Percentiles rank a stretch among this genome's conserved stretches.
Evolutionary conservation across 2,329 filamentous ascomycete genomes (phyloP).

Genomic region (Botrytis sinoallii): DNA sequence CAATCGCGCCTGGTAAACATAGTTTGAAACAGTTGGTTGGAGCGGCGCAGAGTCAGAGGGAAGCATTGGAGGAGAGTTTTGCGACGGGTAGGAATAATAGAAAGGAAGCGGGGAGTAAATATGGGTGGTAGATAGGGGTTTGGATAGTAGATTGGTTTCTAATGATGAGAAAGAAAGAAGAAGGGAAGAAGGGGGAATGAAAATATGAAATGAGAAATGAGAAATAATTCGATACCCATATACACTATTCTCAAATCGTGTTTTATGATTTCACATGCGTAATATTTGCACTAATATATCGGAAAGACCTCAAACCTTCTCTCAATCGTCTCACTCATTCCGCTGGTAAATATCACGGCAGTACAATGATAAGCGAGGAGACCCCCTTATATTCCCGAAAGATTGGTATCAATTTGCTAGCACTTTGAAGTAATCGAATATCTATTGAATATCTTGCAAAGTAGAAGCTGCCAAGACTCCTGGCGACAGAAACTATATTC

Average conservation of each 20-base stretch:
- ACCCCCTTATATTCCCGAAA: neutral
- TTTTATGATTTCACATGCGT: neutral
- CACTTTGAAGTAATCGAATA: neutral
- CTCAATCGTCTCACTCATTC: neutral
- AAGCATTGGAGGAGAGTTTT: conserved; percentile 90
- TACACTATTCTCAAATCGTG: neutral
- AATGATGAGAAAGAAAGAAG: neutral
- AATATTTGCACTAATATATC: neutral
- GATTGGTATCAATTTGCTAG: neutral
- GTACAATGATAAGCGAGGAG: neutral
- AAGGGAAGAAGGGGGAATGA: too few relatives aligned
- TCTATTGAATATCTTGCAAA: neutral
- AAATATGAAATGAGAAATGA: neutral
- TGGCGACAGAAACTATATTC: neutral
- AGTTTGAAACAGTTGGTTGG: conserved; percentile 83
- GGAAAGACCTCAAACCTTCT: too few relatives aligned
- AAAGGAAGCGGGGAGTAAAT: conserved; percentile 75
- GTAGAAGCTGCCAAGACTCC: neutral
- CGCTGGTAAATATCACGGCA: neutral
- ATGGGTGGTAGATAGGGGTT: conserved; percentile 65
- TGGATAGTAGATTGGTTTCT: neutral
- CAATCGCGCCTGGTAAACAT: conserved; percentile 84
- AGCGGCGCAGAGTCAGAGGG: conserved; percentile 75
- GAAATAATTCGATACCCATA: neutral
- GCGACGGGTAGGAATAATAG: conserved; percentile 75